These are phyloP conservation scores for Dactylorhiza incarnata DNA, from an alignment of 106 monocot genomes.

Conservation along the genomic window DNA sequence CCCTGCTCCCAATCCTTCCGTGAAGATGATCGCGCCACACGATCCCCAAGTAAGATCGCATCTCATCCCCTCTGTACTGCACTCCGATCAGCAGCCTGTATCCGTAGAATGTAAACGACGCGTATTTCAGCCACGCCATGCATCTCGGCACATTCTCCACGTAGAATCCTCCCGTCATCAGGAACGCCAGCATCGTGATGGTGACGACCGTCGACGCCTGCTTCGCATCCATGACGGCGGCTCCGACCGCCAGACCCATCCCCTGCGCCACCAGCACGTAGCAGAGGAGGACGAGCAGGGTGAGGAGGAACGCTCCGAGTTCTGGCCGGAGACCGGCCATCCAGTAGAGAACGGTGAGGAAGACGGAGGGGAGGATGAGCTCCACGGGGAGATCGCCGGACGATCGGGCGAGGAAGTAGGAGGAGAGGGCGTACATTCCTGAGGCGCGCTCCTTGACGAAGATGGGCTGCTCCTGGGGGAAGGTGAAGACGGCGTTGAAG, in stretches of 20 bases:
- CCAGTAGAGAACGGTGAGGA: conserved; percentile 27
- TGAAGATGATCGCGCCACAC: neutral
- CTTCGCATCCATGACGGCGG: conserved; percentile 31
- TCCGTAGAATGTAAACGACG: neutral
- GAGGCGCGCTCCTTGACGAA: conserved; percentile 24
- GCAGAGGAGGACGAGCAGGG: conserved; percentile 19
- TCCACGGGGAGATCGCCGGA: conserved; percentile 28
- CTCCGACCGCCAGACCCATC: conserved; percentile 23
- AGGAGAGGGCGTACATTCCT: conserved; percentile 26
- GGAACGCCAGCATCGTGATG: conserved; percentile 21
- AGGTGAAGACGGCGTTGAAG: conserved; percentile 35
- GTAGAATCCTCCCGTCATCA: conserved; percentile 29
- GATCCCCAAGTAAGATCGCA: neutral
- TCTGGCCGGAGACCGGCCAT: conserved; percentile 21
- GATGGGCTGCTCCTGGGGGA: conserved; percentile 33
- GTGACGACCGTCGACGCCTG: conserved; percentile 28
- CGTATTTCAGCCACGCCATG: neutral
- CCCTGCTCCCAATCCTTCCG: neutral
- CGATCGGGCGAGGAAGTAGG: conserved; percentile 26
- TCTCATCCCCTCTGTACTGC: neutral
- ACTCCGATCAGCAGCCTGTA: neutral
- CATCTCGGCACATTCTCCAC: conserved; percentile 3
- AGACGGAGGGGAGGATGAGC: conserved; percentile 23
- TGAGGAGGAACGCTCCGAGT: conserved; percentile 12
- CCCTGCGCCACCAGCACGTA: conserved; percentile 29